Evolutionary conservation across 495 filamentous ascomycete species (phyloP).

Genomic region (Penicillium taxi): DNA sequence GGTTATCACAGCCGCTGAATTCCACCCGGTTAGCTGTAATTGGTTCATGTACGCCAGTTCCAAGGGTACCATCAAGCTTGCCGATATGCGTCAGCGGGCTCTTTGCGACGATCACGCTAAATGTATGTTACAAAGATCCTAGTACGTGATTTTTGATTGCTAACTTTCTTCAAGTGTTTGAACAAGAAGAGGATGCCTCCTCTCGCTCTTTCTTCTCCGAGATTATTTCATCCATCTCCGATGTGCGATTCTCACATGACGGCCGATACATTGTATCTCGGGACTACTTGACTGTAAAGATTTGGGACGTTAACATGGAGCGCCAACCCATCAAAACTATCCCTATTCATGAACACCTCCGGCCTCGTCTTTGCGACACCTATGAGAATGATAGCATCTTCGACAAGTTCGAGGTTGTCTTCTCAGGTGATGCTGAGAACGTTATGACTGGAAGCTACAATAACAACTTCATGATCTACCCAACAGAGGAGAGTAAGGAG

Average conservation of each 20-base stretch:
- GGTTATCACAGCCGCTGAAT: constrained; percentile 96
- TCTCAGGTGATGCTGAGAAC: constrained; percentile 95
- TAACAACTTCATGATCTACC: constrained; percentile 99
- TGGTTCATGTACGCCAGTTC: constrained; percentile 99
- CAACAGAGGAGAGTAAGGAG: constrained; percentile 88
- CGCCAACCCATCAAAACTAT: constrained; percentile 95
- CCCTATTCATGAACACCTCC: constrained; percentile 94
- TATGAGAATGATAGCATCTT: constrained; percentile 99
- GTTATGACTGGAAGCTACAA: constrained; percentile 99
- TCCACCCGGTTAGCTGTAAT: constrained; percentile 95
- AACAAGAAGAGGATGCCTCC: constrained; percentile 98
- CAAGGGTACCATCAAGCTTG: constrained; percentile 97
- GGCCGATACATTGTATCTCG: constrained; percentile 95
- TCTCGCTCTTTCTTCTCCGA: constrained; percentile 99
- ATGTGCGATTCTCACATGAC: constrained; percentile 94
- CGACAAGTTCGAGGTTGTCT: constrained; percentile 99
- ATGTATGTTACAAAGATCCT: constrained; percentile 50
- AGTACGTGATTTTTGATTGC: background rate
- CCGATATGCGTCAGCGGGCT: constrained; percentile 94
- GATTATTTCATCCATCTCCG: constrained; percentile 98
- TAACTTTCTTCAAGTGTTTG: constrained; percentile 62
- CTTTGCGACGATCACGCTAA: constrained; percentile 94
- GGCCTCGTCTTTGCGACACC: constrained; percentile 91
- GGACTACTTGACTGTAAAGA: constrained; percentile 98
- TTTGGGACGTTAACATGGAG: constrained; percentile 99